Evolutionary conservation across 1,139 yeast genomes (phyloP), one percentile per base, ranked within the genome.

Genomic region (Yamadazyma sp.): DNA sequence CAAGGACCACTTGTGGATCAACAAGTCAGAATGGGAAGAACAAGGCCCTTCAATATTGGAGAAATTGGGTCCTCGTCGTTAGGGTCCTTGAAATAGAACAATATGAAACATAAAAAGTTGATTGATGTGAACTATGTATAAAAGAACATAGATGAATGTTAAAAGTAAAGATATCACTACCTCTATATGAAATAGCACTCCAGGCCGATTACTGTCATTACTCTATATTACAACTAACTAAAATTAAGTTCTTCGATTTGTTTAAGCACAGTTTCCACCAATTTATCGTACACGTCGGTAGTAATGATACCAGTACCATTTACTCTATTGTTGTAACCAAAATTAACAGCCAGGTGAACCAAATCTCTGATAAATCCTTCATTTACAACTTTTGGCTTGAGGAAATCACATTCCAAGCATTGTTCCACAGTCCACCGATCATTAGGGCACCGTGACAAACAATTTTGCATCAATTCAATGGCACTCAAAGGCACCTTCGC

Each of bases 1-100:
- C 62, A 92, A 91, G 64, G 97, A 91, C 49, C 96, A 89, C 58
- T 87, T 92, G 96, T 91, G 99, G 99, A 80, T 94, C 54, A 75
- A 91, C 41, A 89, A 86, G 62, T 87, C 85, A 59, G 99, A 92
- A 68, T 92, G 98, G 98, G 94, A 88, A 62, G 99, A 92, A 68
- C 87, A 86, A 58, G 98, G 98, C 28, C 79, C 95, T 33, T 77
- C 92, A 38, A 80, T 88, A 16, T 79, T 92, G 62, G 76, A 73
- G 49, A 92, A 92, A 66, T 79, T 92, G 55, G 98, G 98, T n/a
- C 96, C 96, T 46, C 38, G 38, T 35, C 38, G 38, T 29, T 35
- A 22, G n/a, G n/a, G n/a, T n/a, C n/a, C n/a, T n/a, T n/a, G n/a
- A n/a, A n/a, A n/a, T n/a, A n/a, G n/a, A n/a, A n/a, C n/a, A n/a